Evolutionary conservation across 352 stramenopile genomes (phyloP).

Genomic region (Pythium oligandrum): DNA sequence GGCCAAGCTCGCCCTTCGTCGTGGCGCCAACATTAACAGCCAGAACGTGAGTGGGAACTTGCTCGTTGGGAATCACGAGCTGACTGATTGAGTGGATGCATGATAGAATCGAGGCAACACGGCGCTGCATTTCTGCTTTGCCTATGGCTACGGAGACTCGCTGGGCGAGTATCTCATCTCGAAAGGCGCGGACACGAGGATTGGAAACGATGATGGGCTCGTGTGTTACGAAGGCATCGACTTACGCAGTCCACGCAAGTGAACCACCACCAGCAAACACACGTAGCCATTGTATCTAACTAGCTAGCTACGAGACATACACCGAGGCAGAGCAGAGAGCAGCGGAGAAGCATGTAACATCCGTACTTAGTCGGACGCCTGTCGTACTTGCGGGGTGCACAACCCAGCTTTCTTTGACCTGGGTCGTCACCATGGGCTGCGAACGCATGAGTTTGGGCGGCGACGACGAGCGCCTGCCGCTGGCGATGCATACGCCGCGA

Average conservation of each 20-base stretch:
- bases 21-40: slow-evolving; percentile 85
- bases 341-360: too few species aligned
- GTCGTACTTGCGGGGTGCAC: too few species aligned
- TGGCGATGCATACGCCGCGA: not conserved
- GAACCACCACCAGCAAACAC: slow-evolving; percentile 1
- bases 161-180: slow-evolving; percentile 85
- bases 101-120: slow-evolving; percentile 77
- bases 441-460: slow-evolving; percentile 37
- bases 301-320: too few species aligned
- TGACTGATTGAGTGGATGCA: not conserved
- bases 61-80: too few species aligned
- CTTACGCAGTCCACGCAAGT: slow-evolving; percentile 23
- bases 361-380: too few species aligned
- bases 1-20: slow-evolving; percentile 77
- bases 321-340: too few species aligned
- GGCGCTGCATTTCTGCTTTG: slow-evolving; percentile 88
- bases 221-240: slow-evolving; percentile 68
- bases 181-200: slow-evolving; percentile 73
- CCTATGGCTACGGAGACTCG: slow-evolving; percentile 85
- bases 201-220: slow-evolving; percentile 62
- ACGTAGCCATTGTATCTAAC: not conserved
- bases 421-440: slow-evolving; percentile 39
- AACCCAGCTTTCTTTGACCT: too few species aligned
- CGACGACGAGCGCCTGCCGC: slow-evolving; percentile 13
- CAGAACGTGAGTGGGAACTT: slow-evolving; percentile 45